A percentile compares a stretch with the other conserved stretches of the same genome.
Evolutionary conservation across 2,329 filamentous ascomycete genomes (phyloP).

Genomic region (Pseudopyricularia javanii): DNA sequence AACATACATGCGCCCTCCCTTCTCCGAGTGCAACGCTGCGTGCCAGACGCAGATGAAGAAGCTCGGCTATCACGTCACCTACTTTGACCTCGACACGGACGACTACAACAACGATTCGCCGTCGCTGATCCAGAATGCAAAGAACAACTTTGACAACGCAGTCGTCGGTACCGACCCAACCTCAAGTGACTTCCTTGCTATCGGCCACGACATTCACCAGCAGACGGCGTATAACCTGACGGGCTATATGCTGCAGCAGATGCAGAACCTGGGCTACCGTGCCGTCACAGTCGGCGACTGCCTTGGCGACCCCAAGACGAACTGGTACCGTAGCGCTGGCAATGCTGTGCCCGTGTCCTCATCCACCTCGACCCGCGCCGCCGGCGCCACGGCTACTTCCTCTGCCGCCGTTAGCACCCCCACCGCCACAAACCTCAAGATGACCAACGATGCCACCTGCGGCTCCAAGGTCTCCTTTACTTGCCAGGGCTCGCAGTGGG

Average conservation of each 20-base stretch:
- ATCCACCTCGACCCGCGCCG: not conserved
- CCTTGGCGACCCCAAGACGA: constrained; percentile 26
- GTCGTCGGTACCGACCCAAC: not conserved
- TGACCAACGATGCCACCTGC: not conserved
- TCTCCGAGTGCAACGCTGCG: constrained; percentile 14
- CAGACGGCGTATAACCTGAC: constrained; percentile 30
- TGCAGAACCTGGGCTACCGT: constrained; percentile 24
- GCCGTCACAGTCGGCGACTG: constrained; percentile 34
- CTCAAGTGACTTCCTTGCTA: constrained; percentile 6
- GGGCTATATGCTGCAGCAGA: constrained; percentile 26
- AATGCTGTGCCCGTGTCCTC: constrained; percentile 8
- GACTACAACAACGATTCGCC: constrained; percentile 11
- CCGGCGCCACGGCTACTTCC: not conserved
- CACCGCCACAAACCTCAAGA: not conserved
- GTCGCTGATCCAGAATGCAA: constrained; percentile 3
- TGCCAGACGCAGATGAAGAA: constrained; percentile 13
- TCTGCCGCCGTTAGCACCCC: not conserved
- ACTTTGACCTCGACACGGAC: constrained; percentile 17
- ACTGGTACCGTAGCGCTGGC: constrained; percentile 29
- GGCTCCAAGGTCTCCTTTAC: constrained; percentile 2
- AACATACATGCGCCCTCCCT: constrained; percentile 29
- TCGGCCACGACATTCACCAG: constrained; percentile 30
- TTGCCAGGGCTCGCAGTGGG: not conserved
- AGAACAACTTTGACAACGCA: constrained; percentile 5
- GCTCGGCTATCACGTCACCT: constrained; percentile 20